Base-by-base conservation (phyloP, 2,329 filamentous ascomycete species). In the Trichoderma lentiforme region DNA sequence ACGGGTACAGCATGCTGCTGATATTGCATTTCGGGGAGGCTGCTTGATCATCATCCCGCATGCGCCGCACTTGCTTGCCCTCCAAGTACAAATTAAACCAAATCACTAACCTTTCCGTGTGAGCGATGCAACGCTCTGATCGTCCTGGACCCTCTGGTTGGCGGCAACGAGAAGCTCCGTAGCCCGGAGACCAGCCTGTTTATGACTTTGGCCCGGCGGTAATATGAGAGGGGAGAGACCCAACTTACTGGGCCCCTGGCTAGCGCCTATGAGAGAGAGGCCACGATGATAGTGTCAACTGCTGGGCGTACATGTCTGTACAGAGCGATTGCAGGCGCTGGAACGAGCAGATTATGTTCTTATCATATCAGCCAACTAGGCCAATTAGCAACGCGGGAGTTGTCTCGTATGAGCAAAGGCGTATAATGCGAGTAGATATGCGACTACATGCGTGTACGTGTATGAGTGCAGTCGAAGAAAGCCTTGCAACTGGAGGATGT, bases 141-240 rank as follows among this genome's bases (percentile, higher is more conserved):
- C 56, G 39, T 30, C 21, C 26, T 53, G 28, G 21, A 36, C 6
- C 51, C 32, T 51, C 34, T 53, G 57, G 56, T 69, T 69, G 66
- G 66, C 57, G 66, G 66, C 57, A 36, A 36, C 57, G 36, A 24
- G 57, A 69, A 47, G 66, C 66, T 69, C 66, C 66, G 57, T 69
- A 43, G 36, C 18, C 66, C 66, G 66, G 56, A 69, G 66, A 51
- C 66, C 66, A 61, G 56, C 34, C 66, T 62, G 36, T 32, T 61
- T 69, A 69, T 61, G 56, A 69, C 66, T 30, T 62, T 61, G 66
- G 26, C 57, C 51, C 64, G 64, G 64, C 64, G 51, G 51, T 43
- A 67, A 58, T 24, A 67, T 53, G 64, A 58, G 64, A 58, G 15
- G 63, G 39, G 63, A 66, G 43, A 66, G 43, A 1, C 51, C 64